A percentile compares a stretch with the other conserved stretches of the same genome.
Conservation (phyloP, 169 alveolate species). For the Cryptosporidium ryanae region DNA sequence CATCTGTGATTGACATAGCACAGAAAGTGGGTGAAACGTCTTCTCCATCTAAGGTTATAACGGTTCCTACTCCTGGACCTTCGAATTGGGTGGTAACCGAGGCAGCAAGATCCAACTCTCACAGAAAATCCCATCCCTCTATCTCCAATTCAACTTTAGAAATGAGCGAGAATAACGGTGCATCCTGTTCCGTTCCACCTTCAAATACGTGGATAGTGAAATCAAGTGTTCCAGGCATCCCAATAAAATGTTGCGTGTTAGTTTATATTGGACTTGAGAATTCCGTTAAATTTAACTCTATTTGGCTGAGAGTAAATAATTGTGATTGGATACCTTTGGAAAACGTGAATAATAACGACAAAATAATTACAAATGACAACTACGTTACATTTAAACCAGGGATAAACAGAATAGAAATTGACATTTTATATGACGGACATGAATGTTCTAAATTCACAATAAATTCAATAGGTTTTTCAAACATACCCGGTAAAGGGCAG, state of each 20-base stretch:
- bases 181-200: constrained; percentile 25
- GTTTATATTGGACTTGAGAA: constrained; percentile 29
- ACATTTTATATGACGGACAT: constrained; percentile 15
- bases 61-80: constrained; percentile 72
- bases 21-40: constrained; percentile 9
- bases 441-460: not conserved
- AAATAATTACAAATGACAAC: not conserved
- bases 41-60: constrained; percentile 61
- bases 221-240: constrained; percentile 17
- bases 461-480: constrained; percentile 54
- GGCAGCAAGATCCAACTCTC: constrained; percentile 26
- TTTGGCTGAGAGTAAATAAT: constrained; percentile 48
- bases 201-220: constrained; percentile 35
- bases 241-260: constrained; percentile 4
- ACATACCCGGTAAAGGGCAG: not conserved
- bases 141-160: constrained; percentile 18
- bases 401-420: constrained; percentile 40
- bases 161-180: constrained; percentile 18
- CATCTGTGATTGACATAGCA: constrained; percentile 1
- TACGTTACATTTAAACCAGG: constrained; percentile 20
- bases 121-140: not conserved
- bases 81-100: constrained; percentile 70
- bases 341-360: constrained; percentile 3
- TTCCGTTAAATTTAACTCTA: constrained; percentile 14
- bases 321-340: constrained; percentile 56